Evolutionary conservation across 805 yeast species (phyloP), one percentile per base, ranked within the genome.

Genomic region (Kodamaea laetipori): DNA sequence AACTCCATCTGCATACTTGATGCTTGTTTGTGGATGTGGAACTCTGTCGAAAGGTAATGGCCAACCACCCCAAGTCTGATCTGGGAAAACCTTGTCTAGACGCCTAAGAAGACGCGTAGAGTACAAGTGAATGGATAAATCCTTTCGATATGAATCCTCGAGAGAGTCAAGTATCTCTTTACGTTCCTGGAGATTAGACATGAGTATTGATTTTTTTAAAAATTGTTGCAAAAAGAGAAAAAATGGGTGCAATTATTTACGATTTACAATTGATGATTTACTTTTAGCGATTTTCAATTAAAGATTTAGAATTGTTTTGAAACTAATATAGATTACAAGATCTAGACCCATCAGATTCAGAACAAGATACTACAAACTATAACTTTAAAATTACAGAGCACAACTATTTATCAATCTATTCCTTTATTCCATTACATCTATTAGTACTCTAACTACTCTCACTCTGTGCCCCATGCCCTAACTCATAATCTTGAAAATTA

Each of bases 121-220:
- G 57, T 84, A 86, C 3, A 87, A 60, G 61, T 86, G 95, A 2
- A 79, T 55, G 0, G 84, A 74, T 23, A 86, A 61, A 59, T 86
- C 90, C 9, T 61, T 60, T 24, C 81, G 60, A 46, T 73, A 77
- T 1, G 72, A 71, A 10, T 66, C 66, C 50, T 84, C 87, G 17
- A 81, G 37, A 6, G 52, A 28, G 9, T 57, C 52, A n/a, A 66
- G 44, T 5, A 59, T 52, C 32, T 54, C 57, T 17, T 52, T 52
- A 36, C 55, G 44, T 43, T 61, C 68, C 17, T 17, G 18, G 11
- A 24, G 12, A 4, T 8, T 10, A 13, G 19, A 36, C 31, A 24
- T 23, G 25, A 26, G 17, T 34, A 9, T 34, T 18, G 25, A 13
- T 4, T 2, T 18, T 34, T 13, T 28, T 28, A 10, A 28, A 28